These are phyloP conservation scores for Gryganskiella cystojenkinii DNA, from an alignment of 192 early-diverging fungal genomes.

Conservation along the genomic window DNA sequence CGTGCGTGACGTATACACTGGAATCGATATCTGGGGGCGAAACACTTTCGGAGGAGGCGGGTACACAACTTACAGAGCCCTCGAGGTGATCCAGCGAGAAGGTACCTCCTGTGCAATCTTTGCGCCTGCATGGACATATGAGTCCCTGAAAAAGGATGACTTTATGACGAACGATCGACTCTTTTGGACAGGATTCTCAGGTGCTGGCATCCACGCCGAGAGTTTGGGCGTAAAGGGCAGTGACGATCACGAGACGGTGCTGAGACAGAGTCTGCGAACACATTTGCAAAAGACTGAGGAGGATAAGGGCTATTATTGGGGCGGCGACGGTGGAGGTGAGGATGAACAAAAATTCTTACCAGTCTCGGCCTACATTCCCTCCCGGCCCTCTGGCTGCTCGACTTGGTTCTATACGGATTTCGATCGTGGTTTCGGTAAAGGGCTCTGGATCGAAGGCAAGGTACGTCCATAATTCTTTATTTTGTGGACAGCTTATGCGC, in stretches of 20 bases:
- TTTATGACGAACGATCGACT: conserved; percentile 61
- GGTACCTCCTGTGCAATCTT: conserved; percentile 66
- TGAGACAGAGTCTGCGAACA: too few species aligned
- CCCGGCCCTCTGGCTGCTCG: conserved; percentile 46
- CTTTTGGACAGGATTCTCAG: conserved; percentile 63
- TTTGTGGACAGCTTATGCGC: background rate
- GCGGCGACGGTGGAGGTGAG: background rate
- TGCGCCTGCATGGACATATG: conserved; percentile 75
- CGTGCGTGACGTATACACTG: conserved; percentile 64
- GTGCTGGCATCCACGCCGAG: conserved; percentile 18
- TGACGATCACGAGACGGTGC: background rate
- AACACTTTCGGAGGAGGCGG: conserved; percentile 34
- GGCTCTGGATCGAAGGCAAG: conserved; percentile 58
- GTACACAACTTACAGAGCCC: conserved; percentile 50
- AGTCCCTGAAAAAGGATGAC: conserved; percentile 55
- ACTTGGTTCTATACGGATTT: conserved; percentile 65
- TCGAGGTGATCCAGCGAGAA: conserved; percentile 58
- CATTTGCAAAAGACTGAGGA: background rate
- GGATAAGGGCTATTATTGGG: background rate
- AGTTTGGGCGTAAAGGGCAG: background rate
- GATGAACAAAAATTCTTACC: conserved; percentile 33
- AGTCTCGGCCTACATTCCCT: conserved; percentile 55
- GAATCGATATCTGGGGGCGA: conserved; percentile 76
- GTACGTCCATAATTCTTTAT: conserved; percentile 23
- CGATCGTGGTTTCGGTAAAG: conserved; percentile 61